Evolutionary conservation across 306 rosid species (phyloP), one percentile per base, ranked within the genome.

Genomic region (Delonix regia): DNA sequence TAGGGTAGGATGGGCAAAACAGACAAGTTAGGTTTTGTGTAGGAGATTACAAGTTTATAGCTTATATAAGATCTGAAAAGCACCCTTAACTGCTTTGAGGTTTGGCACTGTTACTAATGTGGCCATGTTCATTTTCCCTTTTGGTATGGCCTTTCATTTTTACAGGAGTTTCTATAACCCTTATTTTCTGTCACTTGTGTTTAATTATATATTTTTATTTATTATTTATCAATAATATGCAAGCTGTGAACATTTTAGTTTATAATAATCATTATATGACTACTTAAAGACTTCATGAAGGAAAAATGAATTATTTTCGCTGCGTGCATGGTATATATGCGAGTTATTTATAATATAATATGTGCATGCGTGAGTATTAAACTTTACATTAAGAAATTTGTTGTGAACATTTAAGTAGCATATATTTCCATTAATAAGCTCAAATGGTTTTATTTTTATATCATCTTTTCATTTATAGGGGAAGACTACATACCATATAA

Each of bases 81-180:
- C 77, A 86, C 90, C 41, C 80, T 62, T 87, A 89, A 88, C 94
- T 67, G 97, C 90, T 87, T 78, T 79, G 70, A 71, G 85, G 92
- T 73, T 85, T 85, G 93, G 86, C 88, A 83, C 48, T 87, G 88
- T 84, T 84, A 84, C 85, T 79, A 86, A 11, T 6, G 9, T 78
- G 82, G 76, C 78, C 88, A 89, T 83, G 84, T 85, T 86, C 81
- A 72, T 67, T 82, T 86, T 74, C 86, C 81, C 79, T 83, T 84
- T 81, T 84, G 60, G 81, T 78, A 74, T 81, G 57, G 56, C 83
- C 84, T 67, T 78, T 73, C 70, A 76, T 80, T 88, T 85, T 86
- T 78, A 89, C 87, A 84, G 79, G 80, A 73, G 87, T 85, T 86
- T 70, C 78, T 80, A 67, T 77, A 78, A 9, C 68, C 73, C 9